phyloP scores from a whole-genome alignment of 2,329 filamentous ascomycete genomes.

The Kalmusia sp. region DNA sequence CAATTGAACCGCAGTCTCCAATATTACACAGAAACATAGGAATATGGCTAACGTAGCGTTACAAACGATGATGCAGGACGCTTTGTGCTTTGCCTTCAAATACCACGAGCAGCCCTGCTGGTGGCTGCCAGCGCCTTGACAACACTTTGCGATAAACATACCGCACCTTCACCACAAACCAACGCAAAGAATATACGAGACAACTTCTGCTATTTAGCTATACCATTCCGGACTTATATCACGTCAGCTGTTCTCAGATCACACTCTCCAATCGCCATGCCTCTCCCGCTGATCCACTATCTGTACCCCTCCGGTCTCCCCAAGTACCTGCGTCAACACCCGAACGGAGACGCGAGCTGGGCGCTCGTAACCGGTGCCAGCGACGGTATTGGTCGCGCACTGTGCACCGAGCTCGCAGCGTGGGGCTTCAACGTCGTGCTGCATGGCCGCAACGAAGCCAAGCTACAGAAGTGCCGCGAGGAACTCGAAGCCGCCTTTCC shows the following conservation, averaged over 20 bases:
- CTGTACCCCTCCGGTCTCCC: constrained; percentile 15
- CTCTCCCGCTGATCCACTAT: constrained; percentile 14
- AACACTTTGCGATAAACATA: neutral
- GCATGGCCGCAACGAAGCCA: constrained; percentile 88
- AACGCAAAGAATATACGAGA: neutral
- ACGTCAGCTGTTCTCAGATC: neutral
- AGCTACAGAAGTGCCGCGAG: constrained; percentile 60
- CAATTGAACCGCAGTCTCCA: no score
- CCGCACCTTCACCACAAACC: neutral
- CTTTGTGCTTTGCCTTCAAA: neutral
- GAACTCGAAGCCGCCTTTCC: constrained; percentile 12
- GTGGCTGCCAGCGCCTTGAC: neutral
- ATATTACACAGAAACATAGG: neutral
- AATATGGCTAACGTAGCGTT: neutral
- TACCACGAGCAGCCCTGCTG: neutral
- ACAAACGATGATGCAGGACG: neutral
- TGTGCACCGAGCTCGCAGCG: constrained; percentile 80
- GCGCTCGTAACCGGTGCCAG: constrained; percentile 91
- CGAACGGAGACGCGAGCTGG: constrained; percentile 58
- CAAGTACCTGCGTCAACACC: constrained; percentile 10
- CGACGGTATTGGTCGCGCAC: constrained; percentile 94
- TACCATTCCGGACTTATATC: neutral
- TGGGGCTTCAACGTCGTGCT: constrained; percentile 93
- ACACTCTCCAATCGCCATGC: neutral
- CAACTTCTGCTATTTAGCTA: neutral